Percentiles rank a stretch among this genome's conserved stretches.
Evolutionary conservation across 2,329 filamentous ascomycete genomes (phyloP).

Genomic region (Neofusicoccum laricinum): DNA sequence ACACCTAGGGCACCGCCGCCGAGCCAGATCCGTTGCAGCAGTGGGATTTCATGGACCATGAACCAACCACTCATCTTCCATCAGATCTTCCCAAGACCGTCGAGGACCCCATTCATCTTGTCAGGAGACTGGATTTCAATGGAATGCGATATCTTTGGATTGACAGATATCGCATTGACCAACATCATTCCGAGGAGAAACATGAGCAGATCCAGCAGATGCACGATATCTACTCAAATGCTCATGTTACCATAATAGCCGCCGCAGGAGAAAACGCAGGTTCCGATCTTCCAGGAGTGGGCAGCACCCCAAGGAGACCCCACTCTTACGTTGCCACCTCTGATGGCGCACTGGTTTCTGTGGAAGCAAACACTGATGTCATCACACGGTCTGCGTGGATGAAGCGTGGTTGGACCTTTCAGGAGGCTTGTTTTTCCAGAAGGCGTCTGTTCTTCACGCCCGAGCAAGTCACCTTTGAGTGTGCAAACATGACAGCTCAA

Average conservation of each 20-base stretch:
- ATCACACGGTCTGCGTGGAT: slow-evolving; percentile 1
- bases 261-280: background rate
- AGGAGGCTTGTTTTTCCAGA: background rate
- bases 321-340: background rate
- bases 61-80: too few relatives aligned
- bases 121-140: background rate
- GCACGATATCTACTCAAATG: background rate
- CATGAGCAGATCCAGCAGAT: background rate
- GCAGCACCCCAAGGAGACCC: background rate
- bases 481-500: background rate
- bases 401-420: background rate
- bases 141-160: slow-evolving; percentile 6
- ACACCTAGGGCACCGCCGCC: background rate
- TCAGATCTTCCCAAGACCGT: slow-evolving; percentile 1
- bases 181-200: background rate
- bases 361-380: background rate
- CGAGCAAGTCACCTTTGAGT: slow-evolving; percentile 1
- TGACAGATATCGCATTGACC: background rate
- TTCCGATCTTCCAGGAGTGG: background rate
- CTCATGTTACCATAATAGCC: background rate
- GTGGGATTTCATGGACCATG: too few relatives aligned
- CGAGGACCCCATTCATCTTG: slow-evolving; percentile 20
- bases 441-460: background rate
- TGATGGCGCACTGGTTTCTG: background rate
- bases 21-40: background rate